Base-by-base conservation (phyloP, 352 stramenopile species). In the Phytopythium delawarense region DNA sequence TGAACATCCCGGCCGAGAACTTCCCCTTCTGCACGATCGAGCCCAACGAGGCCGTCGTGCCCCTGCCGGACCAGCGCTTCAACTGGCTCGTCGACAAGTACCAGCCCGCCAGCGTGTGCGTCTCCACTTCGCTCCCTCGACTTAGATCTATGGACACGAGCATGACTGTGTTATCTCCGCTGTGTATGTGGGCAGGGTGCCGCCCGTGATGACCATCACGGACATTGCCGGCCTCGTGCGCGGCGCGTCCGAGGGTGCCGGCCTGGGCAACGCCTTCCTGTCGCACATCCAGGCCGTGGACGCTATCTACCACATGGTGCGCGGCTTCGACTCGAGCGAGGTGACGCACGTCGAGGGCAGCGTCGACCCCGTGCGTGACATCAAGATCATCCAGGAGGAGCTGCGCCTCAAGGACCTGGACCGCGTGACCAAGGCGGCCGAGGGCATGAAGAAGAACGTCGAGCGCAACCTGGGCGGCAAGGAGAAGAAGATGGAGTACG, bases 141-240 rank as follows among this genome's bases (percentile, higher is more conserved):
- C 20, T 18, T 20, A 1, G 9, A 0, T 49, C 40, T 6, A 11
- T 45, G 40, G 40, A 11, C 3, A 13, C 28, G 18, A 11, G 12
- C 8, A 34, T 58, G 34, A 58, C 25, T 35, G 13, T 8, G 6
- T 9, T 15, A 11, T 35, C 8, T 63, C 28, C 28, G 28, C 28
- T 32, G 28, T 32, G 28, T 7, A 25, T 48, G 21, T 32, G 25
- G 55, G 40, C 23, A 85, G 78, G 21, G 81, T 99, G 40, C 97
- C 98, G 1, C 97, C 98, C 20, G 92, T 98, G 39, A 92, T 99
- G 49, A 97, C 96, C 63, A 97, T 99, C 63, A 99, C 97, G 40
- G 98, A 99, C 81, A 99, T 99, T 81, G 98, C 98, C 35, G 98
- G 98, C 59, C 88, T 99, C 21, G 98, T 99, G 65, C 90, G 92